Evolutionary conservation across 2,329 filamentous ascomycete species (phyloP), one percentile per base, ranked within the genome.

Genomic region (Dothistroma pini): DNA sequence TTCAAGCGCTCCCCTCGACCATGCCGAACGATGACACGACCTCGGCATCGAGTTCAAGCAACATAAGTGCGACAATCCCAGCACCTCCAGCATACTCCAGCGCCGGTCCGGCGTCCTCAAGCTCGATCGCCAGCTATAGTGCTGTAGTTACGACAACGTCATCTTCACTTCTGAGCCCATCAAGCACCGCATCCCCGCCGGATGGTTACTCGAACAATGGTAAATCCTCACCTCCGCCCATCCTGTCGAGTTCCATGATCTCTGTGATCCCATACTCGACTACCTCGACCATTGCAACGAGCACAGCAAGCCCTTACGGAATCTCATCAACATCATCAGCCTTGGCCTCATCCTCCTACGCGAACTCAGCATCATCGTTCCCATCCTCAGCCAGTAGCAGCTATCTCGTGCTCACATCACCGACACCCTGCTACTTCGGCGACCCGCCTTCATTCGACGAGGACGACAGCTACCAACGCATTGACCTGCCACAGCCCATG

Each of bases 391-490:
- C 62, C n/a, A 54, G 61, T 54, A 54, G 57, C 11, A 41, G 50
- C 16, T 69, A 69, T 65, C 69, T 71, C 54, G 64, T 68, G 34
- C 68, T 72, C 29, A 54, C 67, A 19, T 66, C 62, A 3, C 72
- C 72, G 4, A 74, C 70, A 11, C 59, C 67, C 19, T 72, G 70
- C 63, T 59, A 67, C 64, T 75, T 74, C 64, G 71, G 70, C 56
- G 70, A 70, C 41, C 68, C 68, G 12, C 49, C 65, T 9, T 57
- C 62, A 57, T 66, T 59, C 22, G 65, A 68, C 32, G 65, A 74
- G 62, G 73, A 75, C 62, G 73, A 75, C 62, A 65, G 60, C 58
- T 75, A 71, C 68, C 71, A 71, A 62, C 57, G 68, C 50, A 66
- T 75, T 51, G 61, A 66, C 56, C 66, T 74, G 16, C 68, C 70